Evolutionary conservation across 495 filamentous ascomycete genomes (phyloP), one percentile per base, ranked within the genome.

Genomic region (Astrocystis sublimbata): DNA sequence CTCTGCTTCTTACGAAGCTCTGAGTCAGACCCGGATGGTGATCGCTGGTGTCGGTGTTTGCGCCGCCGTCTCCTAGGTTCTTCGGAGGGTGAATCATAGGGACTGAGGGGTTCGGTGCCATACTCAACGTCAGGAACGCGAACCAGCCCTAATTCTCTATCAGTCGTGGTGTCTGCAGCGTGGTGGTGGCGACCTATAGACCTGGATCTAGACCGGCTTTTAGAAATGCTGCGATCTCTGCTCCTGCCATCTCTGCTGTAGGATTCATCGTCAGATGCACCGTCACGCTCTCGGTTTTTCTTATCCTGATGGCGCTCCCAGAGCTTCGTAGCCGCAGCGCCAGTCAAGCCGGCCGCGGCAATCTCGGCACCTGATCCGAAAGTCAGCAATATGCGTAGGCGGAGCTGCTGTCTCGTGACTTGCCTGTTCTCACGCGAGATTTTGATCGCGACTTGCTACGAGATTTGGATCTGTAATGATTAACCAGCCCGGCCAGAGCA

Each of bases 231-330:
- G 72, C 68, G 79, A 75, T 76, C 65, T 61, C 56, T n/a, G n/a
- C n/a, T n/a, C n/a, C 73, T 79, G 72, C 68, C 79, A 75, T 76
- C 65, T 61, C 56, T 68, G 33, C 65, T 60, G 28, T 52, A 62
- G 40, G 65, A 58, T 36, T 70, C 68, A n/a, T 72, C 65, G 62
- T 72, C 68, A 54, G 64, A 70, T 26, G 59, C 61, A 53, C 26
- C 67, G 2, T 62, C 19, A 62, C 79, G 78, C 60, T 83, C 79
- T 54, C 83, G 82, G 61, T 89, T 85, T 67, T 89, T 85, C 63
- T 83, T 86, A 21, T 83, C 85, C 73, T 91, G 88, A 28, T 85
- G 81, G 62, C 82, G 88, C 76, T 97, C 91, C 70, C 92, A 96
- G 13, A 96, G 70, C 41, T 90, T 91, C 66, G 89, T 88, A 52